phyloP scores from a whole-genome alignment of 2,329 filamentous ascomycete species.

The Colletotrichum trifolii region DNA sequence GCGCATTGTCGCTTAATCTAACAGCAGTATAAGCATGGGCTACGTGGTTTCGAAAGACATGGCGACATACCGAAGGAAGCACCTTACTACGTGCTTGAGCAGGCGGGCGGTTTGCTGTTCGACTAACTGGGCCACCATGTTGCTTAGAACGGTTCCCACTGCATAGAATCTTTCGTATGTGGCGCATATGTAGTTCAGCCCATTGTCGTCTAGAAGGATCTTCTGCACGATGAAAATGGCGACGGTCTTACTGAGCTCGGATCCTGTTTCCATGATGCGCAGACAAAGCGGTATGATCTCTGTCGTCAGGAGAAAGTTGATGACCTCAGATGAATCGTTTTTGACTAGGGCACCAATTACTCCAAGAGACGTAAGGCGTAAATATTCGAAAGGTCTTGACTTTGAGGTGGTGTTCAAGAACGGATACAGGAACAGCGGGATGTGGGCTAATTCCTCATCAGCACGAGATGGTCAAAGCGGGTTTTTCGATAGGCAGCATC shows the following conservation, averaged over 20 bases:
- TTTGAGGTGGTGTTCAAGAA: conserved; percentile 99
- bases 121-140: conserved; percentile 98
- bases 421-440: conserved; percentile 96
- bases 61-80: conserved; percentile 85
- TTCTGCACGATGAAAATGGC: conserved; percentile 99
- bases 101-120: conserved; percentile 96
- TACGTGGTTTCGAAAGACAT: too few species aligned
- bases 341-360: conserved; percentile 98
- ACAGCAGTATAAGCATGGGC: background rate
- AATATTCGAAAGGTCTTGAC: conserved; percentile 95
- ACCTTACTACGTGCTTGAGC: conserved; percentile 96
- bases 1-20: conserved; percentile 94
- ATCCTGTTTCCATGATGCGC: conserved; percentile 99
- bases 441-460: conserved; percentile 75
- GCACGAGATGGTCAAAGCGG: conserved; percentile 18
- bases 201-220: conserved; percentile 95
- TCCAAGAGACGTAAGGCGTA: conserved; percentile 93
- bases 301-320: conserved; percentile 97
- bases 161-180: conserved; percentile 99
- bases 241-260: conserved; percentile 97
- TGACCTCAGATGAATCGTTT: conserved; percentile 98
- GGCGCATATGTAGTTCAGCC: conserved; percentile 97
- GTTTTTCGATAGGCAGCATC: conserved; percentile 3
- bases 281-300: conserved; percentile 98
- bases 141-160: conserved; percentile 95